Conservation (phyloP, 148 eudicot species). For the Agrostemma githago region DNA sequence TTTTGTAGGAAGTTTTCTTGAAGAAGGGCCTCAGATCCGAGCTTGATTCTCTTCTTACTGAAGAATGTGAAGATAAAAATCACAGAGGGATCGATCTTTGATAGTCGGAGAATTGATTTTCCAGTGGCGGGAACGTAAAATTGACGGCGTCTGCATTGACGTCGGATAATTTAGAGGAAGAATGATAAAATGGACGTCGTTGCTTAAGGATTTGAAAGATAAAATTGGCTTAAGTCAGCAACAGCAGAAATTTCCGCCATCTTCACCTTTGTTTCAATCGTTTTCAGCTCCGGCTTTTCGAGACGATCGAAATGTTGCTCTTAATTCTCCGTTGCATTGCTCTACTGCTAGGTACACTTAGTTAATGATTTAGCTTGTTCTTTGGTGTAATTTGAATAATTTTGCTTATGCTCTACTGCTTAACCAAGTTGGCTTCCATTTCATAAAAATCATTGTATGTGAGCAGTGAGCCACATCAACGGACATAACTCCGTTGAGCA, state of each 20-base stretch:
- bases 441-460: no score
- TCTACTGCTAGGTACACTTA: slow-evolving; percentile 11
- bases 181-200: slow-evolving; percentile 95
- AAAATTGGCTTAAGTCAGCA: slow-evolving; percentile 64
- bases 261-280: not conserved
- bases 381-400: not conserved
- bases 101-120: slow-evolving; percentile 17
- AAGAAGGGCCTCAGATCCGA: no score
- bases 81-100: no score
- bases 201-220: slow-evolving; percentile 94
- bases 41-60: no score
- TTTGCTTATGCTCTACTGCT: not conserved
- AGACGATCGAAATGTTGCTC: slow-evolving; percentile 5
- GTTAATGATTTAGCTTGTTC: not conserved
- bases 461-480: no score
- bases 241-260: not conserved
- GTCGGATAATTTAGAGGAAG: slow-evolving; percentile 36
- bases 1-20: no score
- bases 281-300: not conserved
- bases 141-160: slow-evolving; percentile 37
- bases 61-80: no score
- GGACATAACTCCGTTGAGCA: no score
- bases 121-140: slow-evolving; percentile 34
- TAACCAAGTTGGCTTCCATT: no score
- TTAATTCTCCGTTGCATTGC: slow-evolving; percentile 4